These are phyloP conservation scores for Dalbergia cochinchinensis DNA, from an alignment of 306 rosid genomes.

Conservation along the genomic window DNA sequence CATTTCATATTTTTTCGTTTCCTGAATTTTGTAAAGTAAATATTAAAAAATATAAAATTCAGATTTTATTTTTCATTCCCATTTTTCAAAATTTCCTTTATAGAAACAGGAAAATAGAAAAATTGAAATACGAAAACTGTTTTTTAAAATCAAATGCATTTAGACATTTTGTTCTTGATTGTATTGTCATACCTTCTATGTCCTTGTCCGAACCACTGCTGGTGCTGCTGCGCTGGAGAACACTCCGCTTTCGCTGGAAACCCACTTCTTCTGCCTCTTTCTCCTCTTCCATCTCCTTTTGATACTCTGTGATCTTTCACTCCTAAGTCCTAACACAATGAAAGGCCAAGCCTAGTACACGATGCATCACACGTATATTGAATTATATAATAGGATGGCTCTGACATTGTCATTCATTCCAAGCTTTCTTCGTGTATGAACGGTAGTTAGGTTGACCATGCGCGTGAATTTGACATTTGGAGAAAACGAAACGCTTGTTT, in stretches of 20 bases:
- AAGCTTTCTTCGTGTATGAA: neutral
- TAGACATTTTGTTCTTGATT: neutral
- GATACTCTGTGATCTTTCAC: conserved; percentile 35
- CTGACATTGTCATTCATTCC: neutral
- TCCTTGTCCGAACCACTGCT: neutral
- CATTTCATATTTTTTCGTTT: no score
- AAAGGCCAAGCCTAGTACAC: neutral
- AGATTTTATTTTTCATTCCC: no score
- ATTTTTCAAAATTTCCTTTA: no score
- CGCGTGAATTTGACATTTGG: neutral
- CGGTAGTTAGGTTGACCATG: neutral
- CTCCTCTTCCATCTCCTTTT: conserved; percentile 45
- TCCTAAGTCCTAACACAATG: conserved; percentile 22
- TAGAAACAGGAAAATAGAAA: no score
- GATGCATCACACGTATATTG: neutral
- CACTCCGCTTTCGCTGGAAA: conserved; percentile 36
- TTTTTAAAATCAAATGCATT: no score
- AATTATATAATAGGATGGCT: conserved; percentile 23
- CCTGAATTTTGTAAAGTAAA: no score
- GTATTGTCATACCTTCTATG: neutral
- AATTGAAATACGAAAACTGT: no score
- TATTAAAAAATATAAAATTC: no score
- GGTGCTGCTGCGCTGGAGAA: neutral
- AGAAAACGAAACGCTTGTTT: no score
- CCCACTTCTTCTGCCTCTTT: conserved; percentile 37